Percentiles rank a stretch among this genome's conserved stretches.
Conservation (phyloP, 176 grass and related monocot species). For the Elaeis guineensis region DNA sequence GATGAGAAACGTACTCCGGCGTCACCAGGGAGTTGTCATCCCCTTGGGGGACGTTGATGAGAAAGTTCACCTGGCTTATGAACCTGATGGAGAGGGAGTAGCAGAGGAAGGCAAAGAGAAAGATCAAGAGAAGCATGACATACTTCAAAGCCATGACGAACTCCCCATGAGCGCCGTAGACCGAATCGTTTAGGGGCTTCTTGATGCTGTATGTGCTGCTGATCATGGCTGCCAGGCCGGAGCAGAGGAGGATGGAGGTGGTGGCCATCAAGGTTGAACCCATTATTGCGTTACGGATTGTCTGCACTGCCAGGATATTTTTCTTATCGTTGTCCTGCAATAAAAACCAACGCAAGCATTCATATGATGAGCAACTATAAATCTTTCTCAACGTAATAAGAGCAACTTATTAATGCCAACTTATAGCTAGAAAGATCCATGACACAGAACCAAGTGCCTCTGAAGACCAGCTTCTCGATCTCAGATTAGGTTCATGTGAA, state of each 20-base stretch:
- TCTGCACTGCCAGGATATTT: conserved; percentile 83
- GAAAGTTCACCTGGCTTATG: conserved; percentile 88
- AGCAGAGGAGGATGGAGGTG: conserved; percentile 84
- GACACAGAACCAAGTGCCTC: too few species aligned
- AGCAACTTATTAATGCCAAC: too few species aligned
- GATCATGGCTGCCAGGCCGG: conserved; percentile 78
- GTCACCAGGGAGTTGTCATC: background rate
- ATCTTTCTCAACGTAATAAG: too few species aligned
- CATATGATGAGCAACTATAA: too few species aligned
- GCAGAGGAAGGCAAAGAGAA: conserved; percentile 88
- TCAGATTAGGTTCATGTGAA: too few species aligned
- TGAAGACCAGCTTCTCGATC: too few species aligned
- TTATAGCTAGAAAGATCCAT: too few species aligned
- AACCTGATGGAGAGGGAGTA: conserved; percentile 79
- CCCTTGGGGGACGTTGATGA: conserved; percentile 49
- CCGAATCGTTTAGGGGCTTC: conserved; percentile 67
- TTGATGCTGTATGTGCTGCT: conserved; percentile 95
- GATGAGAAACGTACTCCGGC: conserved; percentile 32
- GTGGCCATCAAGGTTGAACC: conserved; percentile 89
- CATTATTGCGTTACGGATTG: conserved; percentile 84
- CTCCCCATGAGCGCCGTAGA: conserved; percentile 88
- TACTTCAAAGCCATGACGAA: conserved; percentile 96
- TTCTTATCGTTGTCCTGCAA: conserved; percentile 80
- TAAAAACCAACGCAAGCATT: too few species aligned
- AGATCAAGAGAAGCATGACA: conserved; percentile 58